phyloP scores from a whole-genome alignment of 2,329 filamentous ascomycete genomes.

The Colletotrichum sublineola region DNA sequence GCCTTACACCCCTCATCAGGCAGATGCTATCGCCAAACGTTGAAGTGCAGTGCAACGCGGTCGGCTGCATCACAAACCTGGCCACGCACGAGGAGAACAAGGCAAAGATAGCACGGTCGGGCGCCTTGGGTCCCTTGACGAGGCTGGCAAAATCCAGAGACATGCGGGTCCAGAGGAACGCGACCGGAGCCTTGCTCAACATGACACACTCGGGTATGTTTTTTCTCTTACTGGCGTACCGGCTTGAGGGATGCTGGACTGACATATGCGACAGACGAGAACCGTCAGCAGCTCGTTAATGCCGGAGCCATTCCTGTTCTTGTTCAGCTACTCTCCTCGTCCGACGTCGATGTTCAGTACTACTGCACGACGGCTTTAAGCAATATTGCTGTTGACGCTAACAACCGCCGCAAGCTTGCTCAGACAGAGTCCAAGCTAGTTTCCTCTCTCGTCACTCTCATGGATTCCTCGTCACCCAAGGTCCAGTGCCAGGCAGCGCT shows the following conservation, averaged over 20 bases:
- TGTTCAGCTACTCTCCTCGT: conserved; percentile 91
- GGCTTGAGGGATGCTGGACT: background rate
- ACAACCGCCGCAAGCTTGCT: conserved; percentile 90
- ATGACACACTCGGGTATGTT: conserved; percentile 96
- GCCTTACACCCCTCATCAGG: conserved; percentile 89
- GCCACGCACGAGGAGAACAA: conserved; percentile 99
- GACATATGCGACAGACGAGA: conserved; percentile 78
- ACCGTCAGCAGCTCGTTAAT: conserved; percentile 96
- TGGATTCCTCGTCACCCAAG: conserved; percentile 97
- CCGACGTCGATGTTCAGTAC: conserved; percentile 98
- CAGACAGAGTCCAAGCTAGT: conserved; percentile 92
- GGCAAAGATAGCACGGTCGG: conserved; percentile 96
- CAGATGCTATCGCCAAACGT: conserved; percentile 99
- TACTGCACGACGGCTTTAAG: conserved; percentile 98
- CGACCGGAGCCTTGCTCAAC: conserved; percentile 94
- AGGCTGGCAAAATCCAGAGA: conserved; percentile 96
- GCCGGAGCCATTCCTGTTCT: conserved; percentile 98
- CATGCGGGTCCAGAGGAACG: conserved; percentile 98
- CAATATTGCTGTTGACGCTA: conserved; percentile 96
- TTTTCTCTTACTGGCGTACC: conserved; percentile 16
- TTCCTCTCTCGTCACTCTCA: conserved; percentile 92
- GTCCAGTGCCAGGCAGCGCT: conserved; percentile 98
- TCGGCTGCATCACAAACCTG: conserved; percentile 98
- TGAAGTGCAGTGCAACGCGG: conserved; percentile 98
- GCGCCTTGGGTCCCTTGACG: conserved; percentile 90